Conservation (phyloP, 768 basidiomycete genomes). For the Serpula lacrymans region DNA sequence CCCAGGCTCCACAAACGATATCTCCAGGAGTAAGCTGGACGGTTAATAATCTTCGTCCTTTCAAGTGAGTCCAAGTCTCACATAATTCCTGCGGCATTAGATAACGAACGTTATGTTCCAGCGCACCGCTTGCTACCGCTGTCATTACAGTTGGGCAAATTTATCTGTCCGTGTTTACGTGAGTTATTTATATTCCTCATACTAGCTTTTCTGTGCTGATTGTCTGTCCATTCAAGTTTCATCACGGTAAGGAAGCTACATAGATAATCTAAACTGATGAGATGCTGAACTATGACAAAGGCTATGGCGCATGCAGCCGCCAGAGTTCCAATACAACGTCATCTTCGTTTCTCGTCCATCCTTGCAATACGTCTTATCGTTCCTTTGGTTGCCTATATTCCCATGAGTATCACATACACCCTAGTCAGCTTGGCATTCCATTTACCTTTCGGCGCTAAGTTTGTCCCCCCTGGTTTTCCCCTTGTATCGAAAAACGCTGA, state of each 20-base stretch:
- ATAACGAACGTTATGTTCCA: slow-evolving; percentile 6
- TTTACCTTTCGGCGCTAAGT: slow-evolving; percentile 39
- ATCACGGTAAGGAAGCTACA: slow-evolving; percentile 21
- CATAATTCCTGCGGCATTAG: not conserved
- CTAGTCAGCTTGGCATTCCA: slow-evolving; percentile 42
- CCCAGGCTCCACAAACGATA: slow-evolving; percentile 37
- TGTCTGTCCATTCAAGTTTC: slow-evolving; percentile 22
- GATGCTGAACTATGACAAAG: slow-evolving; percentile 4
- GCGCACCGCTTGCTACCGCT: slow-evolving; percentile 34
- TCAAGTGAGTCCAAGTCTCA: slow-evolving; percentile 17
- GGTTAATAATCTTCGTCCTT: slow-evolving; percentile 38
- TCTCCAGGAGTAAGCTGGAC: slow-evolving; percentile 29
- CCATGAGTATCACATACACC: slow-evolving; percentile 39
- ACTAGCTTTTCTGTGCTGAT: not conserved
- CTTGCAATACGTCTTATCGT: slow-evolving; percentile 30
- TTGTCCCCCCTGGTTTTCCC: slow-evolving; percentile 6
- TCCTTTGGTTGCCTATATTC: slow-evolving; percentile 33
- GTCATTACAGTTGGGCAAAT: slow-evolving; percentile 42
- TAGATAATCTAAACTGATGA: slow-evolving; percentile 3
- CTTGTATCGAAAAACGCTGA: not conserved
- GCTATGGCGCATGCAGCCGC: slow-evolving; percentile 29
- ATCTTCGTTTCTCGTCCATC: slow-evolving; percentile 31
- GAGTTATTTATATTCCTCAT: slow-evolving; percentile 11
- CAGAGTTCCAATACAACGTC: slow-evolving; percentile 31
- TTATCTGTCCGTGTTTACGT: slow-evolving; percentile 27